Base-by-base conservation (phyloP, 306 rosid species). In the Vachellia collinsii region DNA sequence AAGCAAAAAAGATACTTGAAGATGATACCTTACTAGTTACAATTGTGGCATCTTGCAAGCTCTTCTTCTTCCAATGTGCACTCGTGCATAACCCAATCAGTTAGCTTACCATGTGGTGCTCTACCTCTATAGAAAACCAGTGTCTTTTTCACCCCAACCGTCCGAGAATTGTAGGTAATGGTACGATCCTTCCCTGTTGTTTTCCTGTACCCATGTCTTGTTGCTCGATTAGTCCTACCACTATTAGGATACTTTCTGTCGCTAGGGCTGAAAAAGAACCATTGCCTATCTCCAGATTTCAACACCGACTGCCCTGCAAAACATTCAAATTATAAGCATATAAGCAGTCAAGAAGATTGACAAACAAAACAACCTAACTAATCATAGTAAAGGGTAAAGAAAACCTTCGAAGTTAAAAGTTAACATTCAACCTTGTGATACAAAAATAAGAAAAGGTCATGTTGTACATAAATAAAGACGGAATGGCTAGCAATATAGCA, bases 51-150 rank as follows among this genome's bases (percentile, higher is more conserved):
- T 87, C 93, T 88, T 75, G 83, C 89, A 29, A 93, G 86, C 85
- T 93, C 99, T 64, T 89, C 97, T 84, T 94, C 99, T 22, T 29
- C 34, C 34, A 94, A 34, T 71, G 94, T 91, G 81, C 93, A 94
- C 75, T 94, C 99, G 9, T 94, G 99, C 99, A 94, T 94, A 72
- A 94, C 95, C 99, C 99, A 94, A 70, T 94, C 93, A 13, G 99
- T 94, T 75, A 98, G 94, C 66, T 83, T 87, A 65, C 97, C 94
- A 73, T 41, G 73, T 66, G 98, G 97, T 23, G 98, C 97, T 72
- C 92, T 92, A 16, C 99, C 97, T 79, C 82, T 75, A 56, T 95
- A 90, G 87, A 88, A 93, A 82, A 93, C 96, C 82, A 95, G 79
- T 11, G 99, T 95, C 98, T 29, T 29, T 29, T 29, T 29, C 34